A percentile compares a stretch with the other conserved stretches of the same genome.
These are phyloP conservation scores for Penicillium odoratum DNA, from an alignment of 495 filamentous ascomycete genomes.

Conservation along the genomic window DNA sequence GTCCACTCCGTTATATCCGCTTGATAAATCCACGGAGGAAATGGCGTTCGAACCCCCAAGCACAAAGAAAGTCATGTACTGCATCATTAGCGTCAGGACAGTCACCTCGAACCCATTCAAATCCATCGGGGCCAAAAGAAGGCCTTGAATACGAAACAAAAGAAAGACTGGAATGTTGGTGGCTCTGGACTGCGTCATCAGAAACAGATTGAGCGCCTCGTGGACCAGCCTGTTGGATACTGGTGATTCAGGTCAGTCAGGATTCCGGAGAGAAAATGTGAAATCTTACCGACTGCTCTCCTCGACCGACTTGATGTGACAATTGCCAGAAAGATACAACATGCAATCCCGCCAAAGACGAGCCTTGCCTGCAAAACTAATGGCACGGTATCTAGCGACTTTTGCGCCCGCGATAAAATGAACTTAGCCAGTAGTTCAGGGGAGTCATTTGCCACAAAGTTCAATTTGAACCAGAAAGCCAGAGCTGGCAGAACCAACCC, in stretches of 20 bases:
- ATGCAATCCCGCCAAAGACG: constrained; percentile 50
- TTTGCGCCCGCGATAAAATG: constrained; percentile 45
- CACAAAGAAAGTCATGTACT: constrained; percentile 83
- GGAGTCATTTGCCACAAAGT: constrained; percentile 78
- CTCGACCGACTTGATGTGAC: constrained; percentile 4
- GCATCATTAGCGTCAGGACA: constrained; percentile 64
- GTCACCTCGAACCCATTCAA: constrained; percentile 57
- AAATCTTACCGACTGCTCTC: constrained; percentile 18
- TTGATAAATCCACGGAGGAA: constrained; percentile 80
- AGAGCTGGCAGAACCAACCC: constrained; percentile 37
- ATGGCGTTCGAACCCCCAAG: constrained; percentile 90
- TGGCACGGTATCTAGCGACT: constrained; percentile 51
- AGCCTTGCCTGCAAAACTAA: constrained; percentile 43
- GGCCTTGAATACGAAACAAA: constrained; percentile 61
- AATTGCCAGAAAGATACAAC: constrained; percentile 35
- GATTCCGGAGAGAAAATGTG: neutral
- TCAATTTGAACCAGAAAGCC: constrained; percentile 79
- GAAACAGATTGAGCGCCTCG: constrained; percentile 70
- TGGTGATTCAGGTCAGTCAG: constrained; percentile 11
- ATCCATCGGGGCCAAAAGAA: constrained; percentile 48
- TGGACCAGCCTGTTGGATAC: constrained; percentile 46
- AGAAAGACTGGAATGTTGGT: constrained; percentile 84
- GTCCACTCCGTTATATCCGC: constrained; percentile 78
- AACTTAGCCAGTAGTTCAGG: constrained; percentile 73
- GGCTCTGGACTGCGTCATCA: constrained; percentile 81